Evolutionary conservation across 1,139 yeast species (phyloP).

Genomic region (Candida dubliniensis): DNA sequence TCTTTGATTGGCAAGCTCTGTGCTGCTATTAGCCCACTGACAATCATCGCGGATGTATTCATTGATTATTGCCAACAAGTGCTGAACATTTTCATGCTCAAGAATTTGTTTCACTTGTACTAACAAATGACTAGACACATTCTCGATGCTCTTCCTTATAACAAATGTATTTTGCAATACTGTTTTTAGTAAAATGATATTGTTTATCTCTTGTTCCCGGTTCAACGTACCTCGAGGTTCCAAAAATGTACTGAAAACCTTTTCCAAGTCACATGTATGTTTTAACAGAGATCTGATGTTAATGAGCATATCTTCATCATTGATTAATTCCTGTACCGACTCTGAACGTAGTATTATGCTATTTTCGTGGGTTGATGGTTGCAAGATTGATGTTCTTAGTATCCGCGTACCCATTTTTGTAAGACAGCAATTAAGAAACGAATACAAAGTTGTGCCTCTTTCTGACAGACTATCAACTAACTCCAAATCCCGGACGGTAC

Average conservation of each 20-base stretch:
- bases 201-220: slow-evolving; percentile 37
- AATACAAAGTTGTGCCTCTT: slow-evolving; percentile 30
- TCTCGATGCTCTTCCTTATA: slow-evolving; percentile 17
- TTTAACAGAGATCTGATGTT: slow-evolving; percentile 24
- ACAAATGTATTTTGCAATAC: slow-evolving; percentile 20
- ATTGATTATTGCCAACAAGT: slow-evolving; percentile 25
- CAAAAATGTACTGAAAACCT: slow-evolving; percentile 25
- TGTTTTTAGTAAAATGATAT: slow-evolving; percentile 35
- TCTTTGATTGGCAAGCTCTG: slow-evolving; percentile 44
- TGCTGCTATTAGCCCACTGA: slow-evolving; percentile 36
- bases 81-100: slow-evolving; percentile 19
- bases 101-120: slow-evolving; percentile 30
- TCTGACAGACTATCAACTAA: slow-evolving; percentile 31
- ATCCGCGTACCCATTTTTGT: slow-evolving; percentile 49
- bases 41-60: slow-evolving; percentile 40
- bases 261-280: slow-evolving; percentile 36
- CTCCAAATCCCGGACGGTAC: slow-evolving; percentile 36
- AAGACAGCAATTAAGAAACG: slow-evolving; percentile 33
- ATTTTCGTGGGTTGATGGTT: slow-evolving; percentile 39
- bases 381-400: slow-evolving; percentile 39
- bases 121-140: slow-evolving; percentile 17
- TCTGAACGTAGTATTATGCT: slow-evolving; percentile 32
- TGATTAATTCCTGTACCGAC: slow-evolving; percentile 33
- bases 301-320: slow-evolving; percentile 16
- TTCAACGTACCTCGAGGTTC: slow-evolving; percentile 15